Conservation (phyloP, 371 early-diverging fungal genomes). For the Dinochytrium kinnereticum region DNA sequence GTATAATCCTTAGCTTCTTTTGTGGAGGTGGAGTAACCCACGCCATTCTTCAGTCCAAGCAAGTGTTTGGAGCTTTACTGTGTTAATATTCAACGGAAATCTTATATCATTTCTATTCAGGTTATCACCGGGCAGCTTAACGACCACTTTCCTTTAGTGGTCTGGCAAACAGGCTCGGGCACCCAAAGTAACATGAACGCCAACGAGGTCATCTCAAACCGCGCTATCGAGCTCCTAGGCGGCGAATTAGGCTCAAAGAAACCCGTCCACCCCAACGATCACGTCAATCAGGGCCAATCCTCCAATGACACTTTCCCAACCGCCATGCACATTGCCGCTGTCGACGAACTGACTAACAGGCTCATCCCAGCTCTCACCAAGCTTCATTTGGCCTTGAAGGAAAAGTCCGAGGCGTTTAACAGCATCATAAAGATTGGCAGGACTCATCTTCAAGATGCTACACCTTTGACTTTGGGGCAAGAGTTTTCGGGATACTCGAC, state of each 20-base stretch:
- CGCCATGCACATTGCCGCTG: conserved; percentile 97
- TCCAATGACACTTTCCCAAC: conserved; percentile 95
- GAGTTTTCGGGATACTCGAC: conserved; percentile 93
- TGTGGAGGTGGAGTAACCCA: not conserved
- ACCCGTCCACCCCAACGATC: conserved; percentile 97
- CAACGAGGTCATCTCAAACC: conserved; percentile 88
- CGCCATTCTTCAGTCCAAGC: too few species aligned
- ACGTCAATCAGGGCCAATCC: conserved; percentile 94
- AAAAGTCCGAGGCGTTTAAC: conserved; percentile 75
- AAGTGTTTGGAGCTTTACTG: too few species aligned
- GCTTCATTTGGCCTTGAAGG: conserved; percentile 75
- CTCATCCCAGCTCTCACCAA: conserved; percentile 81
- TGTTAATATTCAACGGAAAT: too few species aligned
- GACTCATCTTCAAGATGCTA: conserved; percentile 92
- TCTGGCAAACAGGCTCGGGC: conserved; percentile 90
- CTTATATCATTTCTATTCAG: not conserved
- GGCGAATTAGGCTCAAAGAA: conserved; percentile 84
- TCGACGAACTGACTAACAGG: conserved; percentile 73
- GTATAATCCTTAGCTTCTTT: conserved; percentile 29
- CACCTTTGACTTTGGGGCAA: conserved; percentile 95
- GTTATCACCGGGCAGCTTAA: conserved; percentile 83
- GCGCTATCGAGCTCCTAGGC: conserved; percentile 93
- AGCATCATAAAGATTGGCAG: conserved; percentile 96
- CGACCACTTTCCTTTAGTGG: conserved; percentile 94
- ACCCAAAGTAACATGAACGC: conserved; percentile 96